These are phyloP conservation scores for Scytalidium sp. DNA, from an alignment of 2,329 filamentous ascomycete genomes.

Conservation along the genomic window DNA sequence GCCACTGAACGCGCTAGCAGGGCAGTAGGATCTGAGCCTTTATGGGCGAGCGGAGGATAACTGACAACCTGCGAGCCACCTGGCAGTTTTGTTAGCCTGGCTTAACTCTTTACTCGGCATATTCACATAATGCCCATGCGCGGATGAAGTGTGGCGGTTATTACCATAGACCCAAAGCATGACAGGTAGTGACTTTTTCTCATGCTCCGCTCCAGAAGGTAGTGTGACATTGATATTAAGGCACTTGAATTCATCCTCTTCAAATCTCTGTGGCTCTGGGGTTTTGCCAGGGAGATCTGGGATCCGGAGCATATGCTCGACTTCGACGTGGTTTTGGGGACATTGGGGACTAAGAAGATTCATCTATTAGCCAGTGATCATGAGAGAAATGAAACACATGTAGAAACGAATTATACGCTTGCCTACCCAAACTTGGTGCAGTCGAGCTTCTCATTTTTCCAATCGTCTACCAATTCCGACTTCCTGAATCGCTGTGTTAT, in stretches of 20 bases:
- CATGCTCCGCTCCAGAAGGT: not conserved
- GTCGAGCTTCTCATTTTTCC: not conserved
- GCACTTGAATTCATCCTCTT: constrained; percentile 5
- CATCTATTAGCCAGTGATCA: not conserved
- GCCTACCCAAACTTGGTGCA: constrained; percentile 3
- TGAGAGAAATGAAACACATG: too few relatives aligned
- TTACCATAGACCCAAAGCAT: constrained; percentile 8
- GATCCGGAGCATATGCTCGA: constrained; percentile 3
- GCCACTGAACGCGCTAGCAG: constrained; percentile 34
- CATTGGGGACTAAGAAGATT: constrained; percentile 5
- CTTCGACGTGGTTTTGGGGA: constrained; percentile 5
- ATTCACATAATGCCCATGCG: too few relatives aligned
- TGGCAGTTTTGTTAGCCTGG: not conserved
- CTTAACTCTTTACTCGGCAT: not conserved
- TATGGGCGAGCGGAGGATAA: constrained; percentile 3
- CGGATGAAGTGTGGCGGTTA: not conserved
- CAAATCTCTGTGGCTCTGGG: not conserved
- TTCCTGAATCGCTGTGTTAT: constrained; percentile 8
- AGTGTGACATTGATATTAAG: constrained; percentile 6
- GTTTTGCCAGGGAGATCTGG: constrained; percentile 1
- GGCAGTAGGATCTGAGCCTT: not conserved
- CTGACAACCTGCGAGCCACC: constrained; percentile 7
- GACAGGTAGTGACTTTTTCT: constrained; percentile 2
- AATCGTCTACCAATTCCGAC: constrained; percentile 3
- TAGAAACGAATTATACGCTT: too few relatives aligned